Evolutionary conservation across 2,329 filamentous ascomycete species (phyloP), one percentile per base, ranked within the genome.

Genomic region (Rutstroemia sp.): DNA sequence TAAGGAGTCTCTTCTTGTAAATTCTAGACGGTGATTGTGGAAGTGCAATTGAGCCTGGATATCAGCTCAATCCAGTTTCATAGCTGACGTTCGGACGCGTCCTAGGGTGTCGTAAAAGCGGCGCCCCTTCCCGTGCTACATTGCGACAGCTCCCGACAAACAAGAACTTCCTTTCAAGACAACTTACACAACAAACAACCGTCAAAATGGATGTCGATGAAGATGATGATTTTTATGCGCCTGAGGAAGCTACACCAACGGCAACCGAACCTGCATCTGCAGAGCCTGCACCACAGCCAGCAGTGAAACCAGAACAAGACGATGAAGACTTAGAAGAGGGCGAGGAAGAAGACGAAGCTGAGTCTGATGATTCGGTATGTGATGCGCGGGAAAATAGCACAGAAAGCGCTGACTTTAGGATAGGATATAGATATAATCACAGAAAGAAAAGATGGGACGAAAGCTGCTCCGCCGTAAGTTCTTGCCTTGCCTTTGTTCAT

Each of bases 351-450:
- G 82, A 85, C 36, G 81, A 78, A 14, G 80, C 76, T 8, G 80
- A 78, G 14, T 79, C 78, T 57, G 79, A 76, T 19, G 78, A 80
- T 30, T 54, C 34, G 78, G 81, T 60, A 80, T 78, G 21, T 77
- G 79, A 67, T 14, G 69, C 57, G 2, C 14, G 21, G 21, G 5
- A 36, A 4, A 16, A 27, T 19, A 12, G 10, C 39, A 38, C n/a
- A 14, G 36, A 17, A 27, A 12, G 23, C 46, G 47, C 61, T 68
- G 17, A 65, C 50, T 44, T 4, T 45, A 21, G 34, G 5, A 30
- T 53, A 85, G 79, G 83, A 86, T 60, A 83, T 86, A 66, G 83
- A 86, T 61, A 86, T 86, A 63, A 83, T 86, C 65, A 86, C 80
- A 19, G 83, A 86, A 67, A 76, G 81, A 57, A 85, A 84, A 73